Base-by-base conservation (phyloP, 75 land plant species). In the Azolla pinnata region DNA sequence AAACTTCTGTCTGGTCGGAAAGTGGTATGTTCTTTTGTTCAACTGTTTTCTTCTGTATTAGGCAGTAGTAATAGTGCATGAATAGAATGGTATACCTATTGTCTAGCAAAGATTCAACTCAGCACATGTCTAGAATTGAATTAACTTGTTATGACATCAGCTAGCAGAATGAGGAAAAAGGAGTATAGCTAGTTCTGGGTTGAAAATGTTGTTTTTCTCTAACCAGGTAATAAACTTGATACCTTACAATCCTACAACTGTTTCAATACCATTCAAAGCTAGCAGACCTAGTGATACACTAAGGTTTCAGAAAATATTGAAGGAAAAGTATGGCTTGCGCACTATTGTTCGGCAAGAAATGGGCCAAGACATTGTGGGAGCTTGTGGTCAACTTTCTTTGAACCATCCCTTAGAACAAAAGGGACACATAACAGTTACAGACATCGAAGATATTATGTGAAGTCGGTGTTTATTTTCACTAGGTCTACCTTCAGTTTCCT, bases 351-450 rank as follows among this genome's bases (percentile, higher is more conserved):
- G 99, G 26, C 83, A 86, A 66, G 72, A 90, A 65, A 95, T 95
- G 99, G 99, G 99, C 33, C 97, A 86, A 62, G 99, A 95, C 45
- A 90, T 95, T 33, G 83, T 74, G 54, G 97, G 99, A 23, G 99
- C 99, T 20, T 95, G 99, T 67, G 99, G 99, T 31, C 99, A 95
- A 71, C 77, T 95, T 19, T 83, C 80, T 21, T 63, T 89, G 2
- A 74, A 67, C 27, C 61, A 47, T 28, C 48, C 74, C 14, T 38
- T 14, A 38, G 14, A 38, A 28, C 52, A 74, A 33, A 59, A 64
- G 32, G 66, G 55, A 26, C 61, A 73, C 14, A 28, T 20, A 26
- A 44, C 18, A 23, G 56, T 84, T 16, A 57, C 78, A 35, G 98
- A 93, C 55, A 93, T 93, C 34, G 98, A 93, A 72, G 98, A 93